phyloP scores from a whole-genome alignment of 352 stramenopile species.

The Pythium apleroticum region DNA sequence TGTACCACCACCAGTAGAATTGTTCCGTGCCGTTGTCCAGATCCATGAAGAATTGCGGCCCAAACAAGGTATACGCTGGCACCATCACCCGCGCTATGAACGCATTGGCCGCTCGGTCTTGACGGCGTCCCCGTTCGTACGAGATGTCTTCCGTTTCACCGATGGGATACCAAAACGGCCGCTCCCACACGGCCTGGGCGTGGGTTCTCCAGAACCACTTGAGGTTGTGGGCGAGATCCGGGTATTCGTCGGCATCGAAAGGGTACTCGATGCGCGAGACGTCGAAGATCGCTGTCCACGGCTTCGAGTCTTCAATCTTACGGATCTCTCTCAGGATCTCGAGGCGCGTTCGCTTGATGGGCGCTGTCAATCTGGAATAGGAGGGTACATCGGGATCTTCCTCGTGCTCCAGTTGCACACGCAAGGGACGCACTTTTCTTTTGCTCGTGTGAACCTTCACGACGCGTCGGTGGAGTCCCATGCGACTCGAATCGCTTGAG shows the following conservation, averaged over 20 bases:
- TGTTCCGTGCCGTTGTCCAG: constrained; percentile 6
- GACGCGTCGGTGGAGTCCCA: not conserved
- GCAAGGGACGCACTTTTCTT: too few species aligned
- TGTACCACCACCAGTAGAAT: constrained; percentile 26
- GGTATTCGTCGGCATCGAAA: constrained; percentile 6
- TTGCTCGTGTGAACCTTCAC: not conserved
- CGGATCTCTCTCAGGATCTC: not conserved
- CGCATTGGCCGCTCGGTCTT: constrained; percentile 7
- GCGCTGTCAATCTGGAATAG: too few species aligned
- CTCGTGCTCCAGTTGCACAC: too few species aligned
- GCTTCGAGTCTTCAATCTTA: constrained; percentile 4
- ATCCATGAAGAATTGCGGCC: constrained; percentile 23
- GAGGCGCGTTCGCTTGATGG: too few species aligned
- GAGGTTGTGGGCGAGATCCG: not conserved
- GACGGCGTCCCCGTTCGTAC: constrained; percentile 2
- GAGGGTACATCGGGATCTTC: not conserved
- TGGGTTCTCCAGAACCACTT: constrained; percentile 14
- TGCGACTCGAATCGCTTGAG: not conserved
- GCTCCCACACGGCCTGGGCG: constrained; percentile 22
- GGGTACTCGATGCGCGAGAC: constrained; percentile 15
- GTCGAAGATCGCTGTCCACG: constrained; percentile 20
- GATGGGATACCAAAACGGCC: constrained; percentile 15
- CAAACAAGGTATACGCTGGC: constrained; percentile 8
- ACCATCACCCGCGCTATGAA: constrained; percentile 14
- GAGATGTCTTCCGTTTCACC: too few species aligned